These are phyloP conservation scores for Xylariomycetidae sp. DNA, from an alignment of 2,329 filamentous ascomycete genomes.

Conservation along the genomic window DNA sequence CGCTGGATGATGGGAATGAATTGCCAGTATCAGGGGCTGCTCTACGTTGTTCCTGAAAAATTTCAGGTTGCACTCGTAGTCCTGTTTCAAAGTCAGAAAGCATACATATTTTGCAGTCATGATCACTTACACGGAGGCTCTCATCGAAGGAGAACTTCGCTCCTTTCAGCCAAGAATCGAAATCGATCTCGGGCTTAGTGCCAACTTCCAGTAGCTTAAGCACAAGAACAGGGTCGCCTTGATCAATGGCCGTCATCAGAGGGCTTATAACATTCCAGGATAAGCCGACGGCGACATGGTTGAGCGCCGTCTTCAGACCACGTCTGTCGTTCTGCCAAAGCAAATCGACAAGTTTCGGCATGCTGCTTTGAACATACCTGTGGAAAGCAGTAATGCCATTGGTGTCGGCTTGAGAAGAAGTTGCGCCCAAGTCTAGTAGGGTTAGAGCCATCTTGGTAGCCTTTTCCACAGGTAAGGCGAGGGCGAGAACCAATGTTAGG, in stretches of 20 bases:
- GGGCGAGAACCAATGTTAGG: constrained; percentile 64
- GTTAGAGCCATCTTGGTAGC: constrained; percentile 61
- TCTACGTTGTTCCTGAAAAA: constrained; percentile 43
- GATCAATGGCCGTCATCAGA: constrained; percentile 54
- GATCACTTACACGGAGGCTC: constrained; percentile 25
- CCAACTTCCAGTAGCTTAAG: constrained; percentile 60
- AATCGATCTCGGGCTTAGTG: constrained; percentile 54
- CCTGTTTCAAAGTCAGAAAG: constrained; percentile 2
- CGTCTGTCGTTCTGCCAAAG: constrained; percentile 54
- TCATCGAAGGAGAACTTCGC: constrained; percentile 40
- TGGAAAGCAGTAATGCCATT: constrained; percentile 62
- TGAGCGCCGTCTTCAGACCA: constrained; percentile 59
- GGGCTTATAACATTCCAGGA: constrained; percentile 40
- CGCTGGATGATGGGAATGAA: constrained; percentile 39
- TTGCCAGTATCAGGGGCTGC: constrained; percentile 66
- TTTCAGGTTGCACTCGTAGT: constrained; percentile 41
- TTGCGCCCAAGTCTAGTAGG: constrained; percentile 67
- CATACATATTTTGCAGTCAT: neutral
- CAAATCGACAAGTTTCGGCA: constrained; percentile 42
- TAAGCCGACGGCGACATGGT: constrained; percentile 51
- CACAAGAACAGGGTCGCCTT: constrained; percentile 48
- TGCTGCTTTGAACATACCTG: constrained; percentile 46
- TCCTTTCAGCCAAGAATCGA: constrained; percentile 59
- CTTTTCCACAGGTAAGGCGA: constrained; percentile 58
- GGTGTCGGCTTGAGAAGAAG: constrained; percentile 67